A percentile compares a stretch with the other conserved stretches of the same genome.
phyloP scores from a whole-genome alignment of 306 rosid genomes.

The Ziziphus jujuba region DNA sequence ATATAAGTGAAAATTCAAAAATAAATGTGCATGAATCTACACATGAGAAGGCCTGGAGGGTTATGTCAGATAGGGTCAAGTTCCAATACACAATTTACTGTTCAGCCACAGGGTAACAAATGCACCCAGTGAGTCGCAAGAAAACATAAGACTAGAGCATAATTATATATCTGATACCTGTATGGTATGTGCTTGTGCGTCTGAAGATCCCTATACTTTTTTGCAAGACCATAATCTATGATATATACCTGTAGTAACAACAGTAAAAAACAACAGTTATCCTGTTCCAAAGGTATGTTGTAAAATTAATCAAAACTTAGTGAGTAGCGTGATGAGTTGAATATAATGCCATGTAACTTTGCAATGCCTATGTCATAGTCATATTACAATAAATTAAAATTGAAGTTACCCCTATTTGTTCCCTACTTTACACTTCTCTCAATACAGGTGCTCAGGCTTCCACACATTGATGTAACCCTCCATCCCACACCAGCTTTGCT shows the following conservation, averaged over 20 bases:
- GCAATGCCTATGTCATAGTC: neutral
- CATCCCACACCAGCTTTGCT: too few relatives aligned
- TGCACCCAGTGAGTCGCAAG: conserved; percentile 2
- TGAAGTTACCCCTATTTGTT: too few relatives aligned
- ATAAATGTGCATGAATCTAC: neutral
- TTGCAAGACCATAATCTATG: conserved; percentile 97
- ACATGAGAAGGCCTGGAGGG: neutral
- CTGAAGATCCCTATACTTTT: conserved; percentile 93
- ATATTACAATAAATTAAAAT: too few relatives aligned
- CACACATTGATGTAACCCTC: too few relatives aligned
- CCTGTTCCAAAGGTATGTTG: conserved; percentile 1
- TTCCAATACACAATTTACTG: neutral
- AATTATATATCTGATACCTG: conserved; percentile 53
- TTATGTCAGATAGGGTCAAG: neutral
- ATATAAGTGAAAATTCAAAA: neutral
- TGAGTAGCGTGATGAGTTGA: neutral
- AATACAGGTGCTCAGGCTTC: too few relatives aligned
- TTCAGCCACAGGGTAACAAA: neutral
- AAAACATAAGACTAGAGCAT: conserved; percentile 18
- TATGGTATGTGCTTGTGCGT: conserved; percentile 98
- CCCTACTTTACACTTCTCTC: too few relatives aligned
- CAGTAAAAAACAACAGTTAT: conserved; percentile 25
- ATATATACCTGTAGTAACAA: conserved; percentile 68
- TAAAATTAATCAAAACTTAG: conserved; percentile 6
- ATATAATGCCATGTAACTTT: neutral